Conservation (phyloP, 2,329 filamentous ascomycete genomes). For the Calonectria crousiana region DNA sequence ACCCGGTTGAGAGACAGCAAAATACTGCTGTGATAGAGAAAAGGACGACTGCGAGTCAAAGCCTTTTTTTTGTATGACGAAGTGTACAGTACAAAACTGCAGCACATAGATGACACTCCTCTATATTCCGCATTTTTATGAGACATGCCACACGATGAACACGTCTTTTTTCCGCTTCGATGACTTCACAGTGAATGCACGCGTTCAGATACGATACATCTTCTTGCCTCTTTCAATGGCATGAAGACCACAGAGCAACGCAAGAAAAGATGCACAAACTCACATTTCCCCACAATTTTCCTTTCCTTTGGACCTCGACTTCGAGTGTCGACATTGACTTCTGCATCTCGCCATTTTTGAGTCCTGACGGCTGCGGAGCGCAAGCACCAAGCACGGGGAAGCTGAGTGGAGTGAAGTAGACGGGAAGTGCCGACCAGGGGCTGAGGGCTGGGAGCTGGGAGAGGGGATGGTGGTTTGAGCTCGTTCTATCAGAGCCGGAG, state of each 20-base stretch:
- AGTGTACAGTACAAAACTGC: slow-evolving; percentile 41
- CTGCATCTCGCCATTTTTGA: slow-evolving; percentile 4
- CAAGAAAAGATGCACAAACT: slow-evolving; percentile 61
- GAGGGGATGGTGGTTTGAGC: slow-evolving; percentile 42
- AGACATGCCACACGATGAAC: slow-evolving; percentile 2
- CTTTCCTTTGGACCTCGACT: slow-evolving; percentile 1
- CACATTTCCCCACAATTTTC: not conserved
- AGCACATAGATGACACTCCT: slow-evolving; percentile 45
- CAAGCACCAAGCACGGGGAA: slow-evolving; percentile 46
- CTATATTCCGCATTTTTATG: slow-evolving; percentile 27
- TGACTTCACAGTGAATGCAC: slow-evolving; percentile 30
- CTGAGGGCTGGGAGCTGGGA: slow-evolving; percentile 1
- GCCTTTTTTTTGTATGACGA: slow-evolving; percentile 38
- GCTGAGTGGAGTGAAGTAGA: slow-evolving; percentile 8
- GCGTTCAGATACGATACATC: slow-evolving; percentile 77
- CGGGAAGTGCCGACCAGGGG: slow-evolving; percentile 8
- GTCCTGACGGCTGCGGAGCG: slow-evolving; percentile 42
- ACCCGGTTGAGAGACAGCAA: not conserved
- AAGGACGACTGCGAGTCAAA: slow-evolving; percentile 13
- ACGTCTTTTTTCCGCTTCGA: not conserved
- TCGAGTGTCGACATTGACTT: slow-evolving; percentile 9
- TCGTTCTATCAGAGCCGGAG: slow-evolving; percentile 74
- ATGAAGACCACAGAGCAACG: slow-evolving; percentile 71
- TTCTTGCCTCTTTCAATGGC: slow-evolving; percentile 65
- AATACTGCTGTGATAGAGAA: slow-evolving; percentile 22